These are phyloP conservation scores for Cercospora zeina DNA, from an alignment of 2,329 filamentous ascomycete species.

Conservation along the genomic window DNA sequence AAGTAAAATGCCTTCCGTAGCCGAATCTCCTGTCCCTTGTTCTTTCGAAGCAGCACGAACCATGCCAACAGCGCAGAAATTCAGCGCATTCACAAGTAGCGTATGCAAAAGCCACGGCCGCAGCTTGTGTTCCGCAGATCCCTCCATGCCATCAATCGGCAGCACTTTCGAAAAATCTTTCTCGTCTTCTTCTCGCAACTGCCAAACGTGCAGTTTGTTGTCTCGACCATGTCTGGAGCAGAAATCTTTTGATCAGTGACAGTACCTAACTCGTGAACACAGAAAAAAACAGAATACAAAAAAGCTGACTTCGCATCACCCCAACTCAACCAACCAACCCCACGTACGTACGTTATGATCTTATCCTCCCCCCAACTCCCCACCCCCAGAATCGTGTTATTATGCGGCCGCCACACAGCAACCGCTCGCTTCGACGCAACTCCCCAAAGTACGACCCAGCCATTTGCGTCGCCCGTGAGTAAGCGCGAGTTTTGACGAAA, in stretches of 20 bases:
- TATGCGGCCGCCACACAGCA: constrained; percentile 85
- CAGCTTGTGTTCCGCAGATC: constrained; percentile 48
- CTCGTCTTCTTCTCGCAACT: constrained; percentile 63
- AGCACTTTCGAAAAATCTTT: constrained; percentile 64
- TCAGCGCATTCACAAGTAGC: constrained; percentile 85
- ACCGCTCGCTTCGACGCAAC: constrained; percentile 75
- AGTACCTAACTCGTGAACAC: too few relatives aligned
- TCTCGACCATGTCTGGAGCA: constrained; percentile 78
- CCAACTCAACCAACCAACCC: too few relatives aligned
- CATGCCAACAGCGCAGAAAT: constrained; percentile 83
- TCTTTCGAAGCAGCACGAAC: constrained; percentile 44
- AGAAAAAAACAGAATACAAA: too few relatives aligned
- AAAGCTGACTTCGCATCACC: too few relatives aligned
- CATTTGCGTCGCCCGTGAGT: constrained; percentile 83
- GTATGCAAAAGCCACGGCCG: constrained; percentile 85
- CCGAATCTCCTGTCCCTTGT: constrained; percentile 22
- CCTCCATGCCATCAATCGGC: constrained; percentile 62
- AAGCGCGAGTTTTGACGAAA: constrained; percentile 72
- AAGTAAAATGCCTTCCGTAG: constrained; percentile 56
- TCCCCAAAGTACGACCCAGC: constrained; percentile 85
- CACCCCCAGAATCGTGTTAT: constrained; percentile 72
- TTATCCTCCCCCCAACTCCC: constrained; percentile 69
- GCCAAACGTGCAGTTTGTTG: constrained; percentile 83
- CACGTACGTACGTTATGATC: constrained; percentile 78
- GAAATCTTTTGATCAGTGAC: constrained; percentile 3